These are phyloP conservation scores for Zelopaecilomyces penicillatus DNA, from an alignment of 2,329 filamentous ascomycete species.

Conservation along the genomic window DNA sequence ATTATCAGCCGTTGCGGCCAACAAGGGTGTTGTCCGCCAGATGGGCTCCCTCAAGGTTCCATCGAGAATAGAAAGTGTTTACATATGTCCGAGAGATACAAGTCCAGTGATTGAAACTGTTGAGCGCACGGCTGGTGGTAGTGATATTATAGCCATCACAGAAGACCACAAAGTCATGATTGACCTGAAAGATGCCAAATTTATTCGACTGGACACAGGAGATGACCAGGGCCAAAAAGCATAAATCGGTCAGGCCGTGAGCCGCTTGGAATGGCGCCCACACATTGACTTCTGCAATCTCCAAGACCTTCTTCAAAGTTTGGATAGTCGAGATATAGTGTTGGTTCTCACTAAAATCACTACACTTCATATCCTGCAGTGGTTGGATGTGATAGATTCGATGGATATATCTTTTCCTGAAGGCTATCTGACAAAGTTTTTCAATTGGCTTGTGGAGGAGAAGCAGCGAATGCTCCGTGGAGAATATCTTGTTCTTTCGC, in stretches of 20 bases:
- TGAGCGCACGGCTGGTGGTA: not conserved
- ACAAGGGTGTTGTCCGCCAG: conserved; percentile 15
- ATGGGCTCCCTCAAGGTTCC: conserved; percentile 9
- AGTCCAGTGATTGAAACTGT: not conserved
- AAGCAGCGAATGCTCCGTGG: not conserved
- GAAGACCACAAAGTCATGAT: not conserved
- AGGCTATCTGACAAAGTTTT: conserved; percentile 1
- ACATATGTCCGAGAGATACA: not conserved
- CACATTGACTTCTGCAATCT: conserved; percentile 3
- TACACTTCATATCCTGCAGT: not conserved
- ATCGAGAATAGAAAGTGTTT: not conserved
- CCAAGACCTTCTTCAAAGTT: not conserved
- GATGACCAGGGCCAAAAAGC: not conserved
- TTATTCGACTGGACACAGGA: not conserved
- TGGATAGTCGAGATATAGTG: not conserved
- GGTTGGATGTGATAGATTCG: not conserved
- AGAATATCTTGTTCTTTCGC: too few relatives aligned
- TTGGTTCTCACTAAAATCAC: not conserved
- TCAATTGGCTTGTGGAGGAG: conserved; percentile 3
- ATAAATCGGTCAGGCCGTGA: too few relatives aligned
- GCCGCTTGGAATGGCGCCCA: conserved; percentile 4
- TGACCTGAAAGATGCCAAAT: not conserved
- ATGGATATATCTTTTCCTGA: not conserved
- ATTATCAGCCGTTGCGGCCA: conserved; percentile 17
- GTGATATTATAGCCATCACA: not conserved